A percentile compares a stretch with the other conserved stretches of the same genome.
phyloP scores from a whole-genome alignment of 345 rosid genomes.

The Euphorbia peplus region DNA sequence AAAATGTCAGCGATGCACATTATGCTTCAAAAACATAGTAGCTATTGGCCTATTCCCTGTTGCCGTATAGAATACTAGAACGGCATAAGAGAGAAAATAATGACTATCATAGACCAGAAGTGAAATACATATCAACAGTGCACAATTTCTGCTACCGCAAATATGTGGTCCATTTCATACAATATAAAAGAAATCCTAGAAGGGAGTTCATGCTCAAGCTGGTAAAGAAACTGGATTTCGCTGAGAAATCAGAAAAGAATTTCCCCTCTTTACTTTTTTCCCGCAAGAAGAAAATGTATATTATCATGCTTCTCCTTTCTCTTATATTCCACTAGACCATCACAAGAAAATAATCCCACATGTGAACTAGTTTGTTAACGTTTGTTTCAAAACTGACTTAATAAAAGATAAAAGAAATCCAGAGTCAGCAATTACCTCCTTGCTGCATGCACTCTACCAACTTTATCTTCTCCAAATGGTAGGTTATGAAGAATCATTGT shows the following conservation, averaged over 20 bases:
- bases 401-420: constrained; percentile 4
- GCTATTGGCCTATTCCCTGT: background rate
- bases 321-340: background rate
- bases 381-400: background rate
- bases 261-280: too few species aligned
- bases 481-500: constrained; percentile 84
- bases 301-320: background rate
- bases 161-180: background rate
- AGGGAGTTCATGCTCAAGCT: background rate
- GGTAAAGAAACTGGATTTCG: background rate
- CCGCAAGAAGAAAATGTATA: background rate
- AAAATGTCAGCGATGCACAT: constrained; percentile 8
- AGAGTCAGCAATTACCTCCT: constrained; percentile 60
- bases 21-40: background rate
- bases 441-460: constrained; percentile 91
- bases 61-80: background rate
- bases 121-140: background rate
- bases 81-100: too few species aligned
- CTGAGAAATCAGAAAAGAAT: too few species aligned
- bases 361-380: background rate
- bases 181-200: background rate
- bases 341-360: background rate
- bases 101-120: background rate
- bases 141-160: background rate
- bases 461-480: constrained; percentile 66